Evolutionary conservation across 1,139 yeast species (phyloP), one percentile per base, ranked within the genome.

Genomic region (Kodamaea fungicola): DNA sequence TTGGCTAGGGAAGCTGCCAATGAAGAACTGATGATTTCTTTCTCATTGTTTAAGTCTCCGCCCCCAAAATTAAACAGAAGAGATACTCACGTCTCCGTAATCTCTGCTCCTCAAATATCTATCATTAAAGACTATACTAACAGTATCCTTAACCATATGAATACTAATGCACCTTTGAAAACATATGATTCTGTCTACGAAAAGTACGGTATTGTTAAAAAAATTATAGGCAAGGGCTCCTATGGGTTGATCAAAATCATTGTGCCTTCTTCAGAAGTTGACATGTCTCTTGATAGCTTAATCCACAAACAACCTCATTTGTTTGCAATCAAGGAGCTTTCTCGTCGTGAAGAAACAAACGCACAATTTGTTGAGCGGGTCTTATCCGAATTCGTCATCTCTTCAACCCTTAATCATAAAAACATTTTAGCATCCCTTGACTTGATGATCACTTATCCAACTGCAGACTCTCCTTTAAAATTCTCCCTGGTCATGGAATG

Each of bases 141-240:
- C 22, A 72, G 71, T 67, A 71, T 54, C 51, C 16, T 32, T 19
- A 30, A 28, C 6, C 28, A 32, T 25, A 34, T 35, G 16, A 38
- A 38, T 4, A 31, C 12, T 6, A 12, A 12, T 7, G 8, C 23
- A 4, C 29, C 29, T 9, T 23, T 30, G 13, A 30, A 30, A 24
- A 19, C 30, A 6, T 26, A 33, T 6, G 21, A 12, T 22, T 9
- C 28, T 5, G 6, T 40, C 31, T 54, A 42, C 26, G 83, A 83
- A 40, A 77, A 86, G 50, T 88, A 88, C 55, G 96, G 96, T 22
- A 70, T 76, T 34, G 82, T 90, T 46, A 88, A 79, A 52, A 90
- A 83, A 44, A 78, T 87, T 19, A 76, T 89, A 38, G 97, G 96
- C 10, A 76, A 79, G 39, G 96, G 96, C 19, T 79, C 95, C 0